Evolutionary conservation across 495 filamentous ascomycete genomes (phyloP), one percentile per base, ranked within the genome.

Genomic region (Penicillium lagena): DNA sequence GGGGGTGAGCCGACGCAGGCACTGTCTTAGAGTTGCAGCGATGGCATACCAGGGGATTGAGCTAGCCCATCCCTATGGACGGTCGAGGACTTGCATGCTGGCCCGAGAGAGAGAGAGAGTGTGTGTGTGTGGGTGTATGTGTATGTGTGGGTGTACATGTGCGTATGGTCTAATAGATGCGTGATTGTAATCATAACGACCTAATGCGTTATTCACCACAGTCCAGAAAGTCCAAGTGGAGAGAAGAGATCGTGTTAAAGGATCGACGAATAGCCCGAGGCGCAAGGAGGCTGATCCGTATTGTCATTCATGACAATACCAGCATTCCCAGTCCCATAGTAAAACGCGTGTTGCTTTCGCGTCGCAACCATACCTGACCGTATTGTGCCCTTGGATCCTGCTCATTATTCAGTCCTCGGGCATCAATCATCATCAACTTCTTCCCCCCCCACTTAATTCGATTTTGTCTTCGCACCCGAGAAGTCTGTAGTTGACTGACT

Each of bases 261-360:
- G 32, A 34, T 11, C 10, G 32, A 12, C 32, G 32, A 10, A 34
- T 34, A 34, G 32, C n/a, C 32, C 32, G 32, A 34, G 32, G 32
- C n/a, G 32, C 22, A 22, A 22, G 22, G 22, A 22, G 22, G 22
- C 22, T 22, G 22, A 22, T 1, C 4, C 4, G 54, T 62, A 62
- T 40, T 50, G 58, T 62, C 35, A 65, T 41, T 7, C 12, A 45
- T 46, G 45, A 59, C 52, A 37, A 12, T 37, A 38, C n/a, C 2
- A 12, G 15, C 15, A 9, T 13, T 37, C 37, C 42, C 10, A 11
- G 7, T 9, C 12, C 7, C 22, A 49, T 55, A 51, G 11, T 29
- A 51, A 40, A 36, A 65, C 65, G 63, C 66, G 63, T 54, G 54
- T 60, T 56, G 55, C 52, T 56, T 40, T 17, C 44, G 52, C 43